Conservation (phyloP, 2,329 filamentous ascomycete genomes). For the Cladosporium austrohemisphaericum region DNA sequence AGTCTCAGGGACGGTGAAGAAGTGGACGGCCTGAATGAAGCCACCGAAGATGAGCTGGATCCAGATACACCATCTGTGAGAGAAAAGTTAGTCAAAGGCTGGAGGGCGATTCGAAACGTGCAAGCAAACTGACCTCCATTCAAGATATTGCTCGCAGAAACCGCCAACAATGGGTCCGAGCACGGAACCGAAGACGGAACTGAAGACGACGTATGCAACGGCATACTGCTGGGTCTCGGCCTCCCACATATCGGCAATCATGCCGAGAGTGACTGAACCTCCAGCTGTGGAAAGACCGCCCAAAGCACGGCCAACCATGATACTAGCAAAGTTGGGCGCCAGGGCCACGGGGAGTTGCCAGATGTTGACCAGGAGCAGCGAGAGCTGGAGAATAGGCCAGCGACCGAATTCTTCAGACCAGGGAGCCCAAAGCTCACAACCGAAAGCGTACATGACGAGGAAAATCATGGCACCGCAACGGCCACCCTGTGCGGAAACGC, state of each 20-base stretch:
- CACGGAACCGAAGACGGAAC: conserved; percentile 36
- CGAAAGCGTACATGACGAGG: conserved; percentile 51
- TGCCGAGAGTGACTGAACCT: conserved; percentile 62
- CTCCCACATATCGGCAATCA: conserved; percentile 64
- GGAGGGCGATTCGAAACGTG: neutral
- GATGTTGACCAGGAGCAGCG: conserved; percentile 52
- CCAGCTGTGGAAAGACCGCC: conserved; percentile 61
- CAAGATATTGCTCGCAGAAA: conserved; percentile 39
- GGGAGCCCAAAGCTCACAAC: conserved; percentile 52
- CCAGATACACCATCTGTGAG: conserved; percentile 72
- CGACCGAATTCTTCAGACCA: conserved; percentile 53
- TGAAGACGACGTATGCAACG: conserved; percentile 56
- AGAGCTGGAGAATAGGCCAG: conserved; percentile 50
- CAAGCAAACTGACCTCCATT: conserved; percentile 52
- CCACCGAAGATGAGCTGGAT: conserved; percentile 80
- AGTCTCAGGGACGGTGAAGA: conserved; percentile 71
- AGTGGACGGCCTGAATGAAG: conserved; percentile 59
- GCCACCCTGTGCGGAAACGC: conserved; percentile 45
- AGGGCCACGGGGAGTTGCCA: conserved; percentile 50
- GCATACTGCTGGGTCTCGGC: conserved; percentile 59
- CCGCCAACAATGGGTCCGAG: conserved; percentile 37
- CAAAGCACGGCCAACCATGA: conserved; percentile 46
- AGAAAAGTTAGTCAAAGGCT: neutral
- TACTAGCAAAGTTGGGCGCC: conserved; percentile 43
- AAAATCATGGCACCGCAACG: conserved; percentile 49